A percentile compares a stretch with the other conserved stretches of the same genome.
phyloP scores from a whole-genome alignment of 441 rosid genomes.

The Adansonia rubrostipa region DNA sequence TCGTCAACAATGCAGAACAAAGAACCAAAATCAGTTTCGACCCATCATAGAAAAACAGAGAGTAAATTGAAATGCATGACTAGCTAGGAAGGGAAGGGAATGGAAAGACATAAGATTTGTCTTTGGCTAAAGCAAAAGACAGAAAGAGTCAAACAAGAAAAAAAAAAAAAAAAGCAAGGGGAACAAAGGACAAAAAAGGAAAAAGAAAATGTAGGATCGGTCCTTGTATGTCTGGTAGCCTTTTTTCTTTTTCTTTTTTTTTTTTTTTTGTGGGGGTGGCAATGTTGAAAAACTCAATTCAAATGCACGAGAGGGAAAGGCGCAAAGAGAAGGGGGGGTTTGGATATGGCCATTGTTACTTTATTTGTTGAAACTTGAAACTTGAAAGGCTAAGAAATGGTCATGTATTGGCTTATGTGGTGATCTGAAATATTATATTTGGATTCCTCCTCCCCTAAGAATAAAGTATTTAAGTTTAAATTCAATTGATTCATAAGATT shows the following conservation, averaged over 20 bases:
- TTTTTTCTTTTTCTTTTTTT: background rate
- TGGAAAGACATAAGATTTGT: slow-evolving; percentile 21
- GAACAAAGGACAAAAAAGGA: background rate
- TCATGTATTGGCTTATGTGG: background rate
- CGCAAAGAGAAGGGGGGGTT: background rate
- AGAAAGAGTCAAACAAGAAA: background rate
- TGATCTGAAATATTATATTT: background rate
- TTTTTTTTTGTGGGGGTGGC: too few relatives aligned
- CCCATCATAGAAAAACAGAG: background rate
- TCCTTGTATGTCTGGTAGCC: slow-evolving; percentile 13
- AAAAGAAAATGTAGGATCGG: slow-evolving; percentile 23
- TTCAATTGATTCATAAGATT: too few relatives aligned
- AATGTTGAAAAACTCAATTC: slow-evolving; percentile 4
- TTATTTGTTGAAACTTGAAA: too few relatives aligned
- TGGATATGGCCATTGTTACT: background rate
- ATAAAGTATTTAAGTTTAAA: too few relatives aligned
- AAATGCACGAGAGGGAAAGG: background rate
- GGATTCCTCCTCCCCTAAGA: too few relatives aligned
- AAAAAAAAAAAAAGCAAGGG: background rate
- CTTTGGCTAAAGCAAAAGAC: slow-evolving; percentile 16
- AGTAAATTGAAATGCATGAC: background rate
- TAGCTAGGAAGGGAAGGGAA: background rate
- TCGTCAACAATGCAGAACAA: slow-evolving; percentile 10
- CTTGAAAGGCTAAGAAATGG: background rate
- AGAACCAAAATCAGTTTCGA: background rate